Conservation (phyloP, 2,329 filamentous ascomycete genomes). For the Plectosphaerella sp. region DNA sequence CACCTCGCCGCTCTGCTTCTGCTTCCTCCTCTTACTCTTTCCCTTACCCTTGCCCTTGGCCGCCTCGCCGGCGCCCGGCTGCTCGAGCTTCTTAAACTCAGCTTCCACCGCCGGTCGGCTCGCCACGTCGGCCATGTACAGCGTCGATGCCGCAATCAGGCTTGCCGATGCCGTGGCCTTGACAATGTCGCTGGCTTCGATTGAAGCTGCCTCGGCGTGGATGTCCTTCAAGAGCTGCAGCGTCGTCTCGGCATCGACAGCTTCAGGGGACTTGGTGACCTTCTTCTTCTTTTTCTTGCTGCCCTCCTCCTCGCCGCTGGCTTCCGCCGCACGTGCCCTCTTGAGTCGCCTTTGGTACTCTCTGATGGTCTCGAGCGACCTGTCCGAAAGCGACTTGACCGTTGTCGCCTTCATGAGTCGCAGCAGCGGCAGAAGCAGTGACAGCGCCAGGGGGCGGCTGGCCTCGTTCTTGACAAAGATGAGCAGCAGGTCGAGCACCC, state of each 20-base stretch:
- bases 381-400: slow-evolving; percentile 70
- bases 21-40: slow-evolving; percentile 7
- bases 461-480: slow-evolving; percentile 81
- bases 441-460: slow-evolving; percentile 60
- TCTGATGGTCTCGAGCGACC: slow-evolving; percentile 67
- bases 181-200: slow-evolving; percentile 65
- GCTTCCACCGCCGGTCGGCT: slow-evolving; percentile 51
- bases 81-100: slow-evolving; percentile 61
- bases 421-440: slow-evolving; percentile 72
- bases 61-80: slow-evolving; percentile 17
- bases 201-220: slow-evolving; percentile 61
- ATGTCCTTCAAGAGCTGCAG: slow-evolving; percentile 60
- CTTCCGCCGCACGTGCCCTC: slow-evolving; percentile 43
- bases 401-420: slow-evolving; percentile 70
- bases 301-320: slow-evolving; percentile 25
- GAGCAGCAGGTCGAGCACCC: slow-evolving; percentile 80
- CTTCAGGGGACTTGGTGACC: slow-evolving; percentile 19
- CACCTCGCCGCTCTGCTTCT: slow-evolving; percentile 6
- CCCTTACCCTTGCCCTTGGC: slow-evolving; percentile 9
- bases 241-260: slow-evolving; percentile 34
- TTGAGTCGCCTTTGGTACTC: slow-evolving; percentile 65
- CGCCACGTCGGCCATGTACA: slow-evolving; percentile 46
- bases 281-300: slow-evolving; percentile 14
- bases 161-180: slow-evolving; percentile 71
- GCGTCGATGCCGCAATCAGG: slow-evolving; percentile 59